phyloP scores from a whole-genome alignment of 176 grass and related monocot species.

The Pharus latifolius region DNA sequence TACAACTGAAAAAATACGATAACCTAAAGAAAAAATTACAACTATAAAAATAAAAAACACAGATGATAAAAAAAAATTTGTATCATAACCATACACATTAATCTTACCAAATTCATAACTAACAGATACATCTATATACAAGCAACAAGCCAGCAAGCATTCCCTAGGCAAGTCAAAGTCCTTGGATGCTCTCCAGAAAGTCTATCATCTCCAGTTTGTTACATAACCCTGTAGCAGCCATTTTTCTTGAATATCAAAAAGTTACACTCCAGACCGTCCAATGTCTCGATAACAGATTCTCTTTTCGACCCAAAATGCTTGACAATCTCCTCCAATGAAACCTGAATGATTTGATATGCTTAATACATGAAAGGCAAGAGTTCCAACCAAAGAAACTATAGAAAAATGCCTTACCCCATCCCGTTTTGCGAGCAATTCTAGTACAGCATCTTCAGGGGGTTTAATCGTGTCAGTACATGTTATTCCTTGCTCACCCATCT shows the following conservation, averaged over 20 bases:
- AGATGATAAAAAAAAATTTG: no score
- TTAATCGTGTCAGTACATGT: not conserved
- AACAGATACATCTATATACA: not conserved
- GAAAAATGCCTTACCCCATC: conserved; percentile 47
- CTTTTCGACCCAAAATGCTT: conserved; percentile 47
- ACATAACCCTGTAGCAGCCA: conserved; percentile 51
- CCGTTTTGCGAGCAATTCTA: conserved; percentile 36
- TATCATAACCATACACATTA: no score
- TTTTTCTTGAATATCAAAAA: conserved; percentile 76
- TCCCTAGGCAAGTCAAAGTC: no score
- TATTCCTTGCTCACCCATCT: conserved; percentile 10
- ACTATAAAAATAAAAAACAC: no score
- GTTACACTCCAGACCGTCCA: conserved; percentile 44
- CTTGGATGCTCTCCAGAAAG: not conserved
- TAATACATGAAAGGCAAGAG: not conserved
- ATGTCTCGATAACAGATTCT: conserved; percentile 37
- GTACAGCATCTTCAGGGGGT: conserved; percentile 39
- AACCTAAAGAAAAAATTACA: no score
- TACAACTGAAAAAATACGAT: no score
- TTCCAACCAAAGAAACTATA: not conserved
- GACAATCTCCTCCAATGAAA: conserved; percentile 41
- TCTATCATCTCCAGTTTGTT: not conserved
- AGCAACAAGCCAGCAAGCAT: not conserved
- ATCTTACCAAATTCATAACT: not conserved
- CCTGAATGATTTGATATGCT: conserved; percentile 32